Evolutionary conservation across 345 rosid genomes (phyloP).

Genomic region (Eucalyptus rudis): DNA sequence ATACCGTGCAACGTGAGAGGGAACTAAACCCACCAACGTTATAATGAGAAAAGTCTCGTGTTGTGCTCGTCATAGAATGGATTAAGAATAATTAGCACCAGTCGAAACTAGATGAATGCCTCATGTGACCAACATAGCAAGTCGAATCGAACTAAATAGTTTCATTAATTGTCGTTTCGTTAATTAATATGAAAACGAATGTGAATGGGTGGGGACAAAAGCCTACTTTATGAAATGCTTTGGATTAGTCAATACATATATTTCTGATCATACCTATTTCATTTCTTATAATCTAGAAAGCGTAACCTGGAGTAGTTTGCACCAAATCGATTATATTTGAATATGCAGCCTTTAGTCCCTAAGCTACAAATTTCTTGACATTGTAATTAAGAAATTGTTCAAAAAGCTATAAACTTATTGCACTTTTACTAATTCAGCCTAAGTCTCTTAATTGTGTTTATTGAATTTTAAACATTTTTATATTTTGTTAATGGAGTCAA

Average conservation of each 20-base stretch:
- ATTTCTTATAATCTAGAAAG: neutral
- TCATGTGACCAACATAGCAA: neutral
- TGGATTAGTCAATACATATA: neutral
- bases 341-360: neutral
- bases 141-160: neutral
- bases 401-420: too few relatives aligned
- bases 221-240: neutral
- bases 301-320: fast-evolving
- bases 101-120: neutral
- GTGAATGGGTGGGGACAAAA: neutral
- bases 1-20: neutral
- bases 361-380: neutral
- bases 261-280: neutral
- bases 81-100: neutral
- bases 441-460: too few relatives aligned
- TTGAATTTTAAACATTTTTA: neutral
- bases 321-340: neutral
- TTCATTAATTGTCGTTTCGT: neutral
- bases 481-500: neutral
- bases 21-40: neutral
- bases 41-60: neutral
- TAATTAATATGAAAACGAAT: neutral
- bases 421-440: neutral
- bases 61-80: neutral
- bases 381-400: neutral